Base-by-base conservation (phyloP, 2,329 filamentous ascomycete species). In the Penicillium sp. region DNA sequence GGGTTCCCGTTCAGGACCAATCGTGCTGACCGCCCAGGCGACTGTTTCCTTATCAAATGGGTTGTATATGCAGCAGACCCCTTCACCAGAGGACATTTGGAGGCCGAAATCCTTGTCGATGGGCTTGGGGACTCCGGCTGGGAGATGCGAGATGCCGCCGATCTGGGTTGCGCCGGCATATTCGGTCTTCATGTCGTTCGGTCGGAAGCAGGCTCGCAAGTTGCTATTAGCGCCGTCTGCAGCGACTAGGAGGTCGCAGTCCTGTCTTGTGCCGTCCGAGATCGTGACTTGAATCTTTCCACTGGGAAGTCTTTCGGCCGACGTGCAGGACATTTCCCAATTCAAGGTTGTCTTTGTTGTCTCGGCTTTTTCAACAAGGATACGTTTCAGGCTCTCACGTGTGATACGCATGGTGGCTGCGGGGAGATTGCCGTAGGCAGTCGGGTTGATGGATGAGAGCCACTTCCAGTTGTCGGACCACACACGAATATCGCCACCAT, bases 141-240 rank as follows among this genome's bases (percentile, higher is more conserved):
- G 42, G 22, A 78, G 75, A 24, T 51, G 60, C 1, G 76, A 66
- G 9, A 68, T 64, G 0, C 74, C 77, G 1, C 65, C 70, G 31
- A 75, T 64, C n/a, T 72, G 65, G 2, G 75, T 64, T 4, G 70
- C 71, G 0, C 76, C 75, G 2, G 71, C 63, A 53, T 71, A 77
- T 7, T 69, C 22, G 0, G 76, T 61, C 3, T 46, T 44, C 46
- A 49, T 62, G 44, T 78, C 75, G 8, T 69, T 50, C 5, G 75
- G 75, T 25, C 75, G 64, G 6, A 79, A 55, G 18, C 45, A 48
- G 13, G 61, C 57, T 30, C 78, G 63, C 2, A 79, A 62, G 50
- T 70, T 76, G 54, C 74, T 78, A 16, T 62, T 68, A 0, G 74
- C 69, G 0, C 77, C 78, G 52, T 80, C 78, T 0, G 77, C 75